Conservation (phyloP, 2,329 filamentous ascomycete genomes). For the Karstenula rhodostoma region DNA sequence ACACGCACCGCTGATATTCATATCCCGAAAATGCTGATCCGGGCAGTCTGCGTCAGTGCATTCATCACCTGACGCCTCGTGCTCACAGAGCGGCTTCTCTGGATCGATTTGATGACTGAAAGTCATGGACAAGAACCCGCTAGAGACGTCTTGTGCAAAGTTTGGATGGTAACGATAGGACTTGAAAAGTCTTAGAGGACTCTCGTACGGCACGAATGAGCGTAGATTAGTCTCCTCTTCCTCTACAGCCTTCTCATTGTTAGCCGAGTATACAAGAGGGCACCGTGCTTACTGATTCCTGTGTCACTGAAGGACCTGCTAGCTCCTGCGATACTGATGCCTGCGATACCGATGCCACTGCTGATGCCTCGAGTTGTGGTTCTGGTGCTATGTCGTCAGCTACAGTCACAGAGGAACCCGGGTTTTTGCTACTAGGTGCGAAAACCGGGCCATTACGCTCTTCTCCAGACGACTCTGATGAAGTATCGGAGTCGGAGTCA, state of each 20-base stretch:
- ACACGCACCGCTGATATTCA: slow-evolving; percentile 78
- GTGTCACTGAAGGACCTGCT: slow-evolving; percentile 30
- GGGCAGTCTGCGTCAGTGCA: slow-evolving; percentile 80
- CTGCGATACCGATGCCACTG: slow-evolving; percentile 7
- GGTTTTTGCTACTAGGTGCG: slow-evolving; percentile 24
- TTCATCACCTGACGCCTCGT: slow-evolving; percentile 72
- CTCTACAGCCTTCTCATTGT: slow-evolving; percentile 25
- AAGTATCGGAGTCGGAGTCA: slow-evolving; percentile 27
- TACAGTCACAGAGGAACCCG: slow-evolving; percentile 26
- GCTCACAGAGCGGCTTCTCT: slow-evolving; percentile 76
- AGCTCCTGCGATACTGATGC: slow-evolving; percentile 16
- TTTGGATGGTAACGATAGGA: slow-evolving; percentile 89
- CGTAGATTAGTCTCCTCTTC: slow-evolving; percentile 24
- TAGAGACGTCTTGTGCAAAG: slow-evolving; percentile 72
- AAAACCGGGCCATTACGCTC: slow-evolving; percentile 30
- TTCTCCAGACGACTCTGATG: slow-evolving; percentile 6
- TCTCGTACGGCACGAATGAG: slow-evolving; percentile 75
- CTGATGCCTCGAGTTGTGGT: slow-evolving; percentile 38
- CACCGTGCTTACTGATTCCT: not conserved
- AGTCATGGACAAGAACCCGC: slow-evolving; percentile 86
- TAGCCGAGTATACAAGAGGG: slow-evolving; percentile 21
- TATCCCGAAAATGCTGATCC: slow-evolving; percentile 80
- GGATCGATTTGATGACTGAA: slow-evolving; percentile 92
- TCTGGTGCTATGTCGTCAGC: slow-evolving; percentile 53
- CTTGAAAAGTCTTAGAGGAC: slow-evolving; percentile 82